A percentile compares a stretch with the other conserved stretches of the same genome.
These are phyloP conservation scores for Martensiomyces pterosporus DNA, from an alignment of 192 early-diverging fungal genomes.

Conservation along the genomic window DNA sequence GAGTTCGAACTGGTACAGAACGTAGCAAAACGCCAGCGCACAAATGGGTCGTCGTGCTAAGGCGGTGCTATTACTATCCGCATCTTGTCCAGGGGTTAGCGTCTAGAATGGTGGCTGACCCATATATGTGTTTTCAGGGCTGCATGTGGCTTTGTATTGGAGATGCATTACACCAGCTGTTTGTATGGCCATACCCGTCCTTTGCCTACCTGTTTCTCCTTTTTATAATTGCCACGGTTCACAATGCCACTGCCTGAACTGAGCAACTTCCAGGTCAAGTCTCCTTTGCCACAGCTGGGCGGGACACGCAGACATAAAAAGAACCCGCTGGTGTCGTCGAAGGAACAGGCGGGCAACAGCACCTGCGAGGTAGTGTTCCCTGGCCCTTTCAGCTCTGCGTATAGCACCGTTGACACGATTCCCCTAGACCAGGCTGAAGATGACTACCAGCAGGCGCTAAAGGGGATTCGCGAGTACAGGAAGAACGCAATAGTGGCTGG, in stretches of 20 bases:
- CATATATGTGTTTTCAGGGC: not conserved
- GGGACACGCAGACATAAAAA: constrained; percentile 7
- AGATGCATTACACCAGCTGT: too few relatives aligned
- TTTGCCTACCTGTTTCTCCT: too few relatives aligned
- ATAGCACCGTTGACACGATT: constrained; percentile 38
- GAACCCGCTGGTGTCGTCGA: constrained; percentile 34
- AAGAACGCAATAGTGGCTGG: constrained; percentile 20
- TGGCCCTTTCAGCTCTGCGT: constrained; percentile 28
- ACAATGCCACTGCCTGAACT: not conserved
- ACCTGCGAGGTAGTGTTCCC: constrained; percentile 18
- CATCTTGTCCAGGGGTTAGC: too few relatives aligned
- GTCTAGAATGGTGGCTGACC: not conserved
- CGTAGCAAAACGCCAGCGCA: constrained; percentile 15
- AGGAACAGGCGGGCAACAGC: constrained; percentile 18
- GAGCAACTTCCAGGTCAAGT: constrained; percentile 1
- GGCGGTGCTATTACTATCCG: not conserved
- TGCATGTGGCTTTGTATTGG: not conserved
- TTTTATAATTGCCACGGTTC: too few relatives aligned
- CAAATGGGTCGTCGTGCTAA: constrained; percentile 1
- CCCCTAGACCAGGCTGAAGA: constrained; percentile 41
- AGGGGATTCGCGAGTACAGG: constrained; percentile 20
- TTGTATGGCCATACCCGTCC: too few relatives aligned
- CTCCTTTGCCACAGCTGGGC: constrained; percentile 30
- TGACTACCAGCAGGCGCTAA: constrained; percentile 31
- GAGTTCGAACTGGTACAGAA: constrained; percentile 2